Evolutionary conservation across 176 grass and related monocot genomes (phyloP).

Genomic region (Zoysia japonica): DNA sequence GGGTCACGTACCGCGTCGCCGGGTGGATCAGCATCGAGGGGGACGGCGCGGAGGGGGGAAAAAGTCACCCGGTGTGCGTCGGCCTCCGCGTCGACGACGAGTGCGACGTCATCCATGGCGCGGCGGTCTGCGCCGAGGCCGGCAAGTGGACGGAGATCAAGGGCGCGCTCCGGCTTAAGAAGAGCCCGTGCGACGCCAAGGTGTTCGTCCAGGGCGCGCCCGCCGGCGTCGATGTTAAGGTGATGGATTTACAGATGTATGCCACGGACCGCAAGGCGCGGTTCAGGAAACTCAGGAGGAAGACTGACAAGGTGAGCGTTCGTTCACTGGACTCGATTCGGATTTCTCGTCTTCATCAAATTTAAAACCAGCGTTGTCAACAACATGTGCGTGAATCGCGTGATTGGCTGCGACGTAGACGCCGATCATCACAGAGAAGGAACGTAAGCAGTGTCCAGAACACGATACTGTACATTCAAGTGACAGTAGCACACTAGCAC

Average conservation of each 20-base stretch:
- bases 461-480: neutral
- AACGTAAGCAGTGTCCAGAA: neutral
- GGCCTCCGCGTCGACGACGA: conserved; percentile 27
- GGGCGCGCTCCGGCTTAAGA: conserved; percentile 63
- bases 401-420: neutral
- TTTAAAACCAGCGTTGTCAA: neutral
- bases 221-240: conserved; percentile 52
- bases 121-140: conserved; percentile 32
- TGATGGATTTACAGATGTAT: conserved; percentile 68
- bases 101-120: conserved; percentile 42
- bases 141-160: conserved; percentile 67
- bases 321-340: neutral
- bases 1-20: conserved; percentile 56
- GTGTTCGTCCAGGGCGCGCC: conserved; percentile 65
- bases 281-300: conserved; percentile 58
- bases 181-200: conserved; percentile 19
- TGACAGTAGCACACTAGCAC: neutral
- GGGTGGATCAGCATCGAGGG: conserved; percentile 55
- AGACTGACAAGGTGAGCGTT: conserved; percentile 62
- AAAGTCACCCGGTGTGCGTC: conserved; percentile 34
- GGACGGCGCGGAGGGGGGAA: neutral
- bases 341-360: neutral
- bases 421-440: neutral
- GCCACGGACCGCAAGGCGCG: conserved; percentile 56
- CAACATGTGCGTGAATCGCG: neutral